Base-by-base conservation (phyloP, 495 filamentous ascomycete genomes). In the Zalerion maritima region DNA sequence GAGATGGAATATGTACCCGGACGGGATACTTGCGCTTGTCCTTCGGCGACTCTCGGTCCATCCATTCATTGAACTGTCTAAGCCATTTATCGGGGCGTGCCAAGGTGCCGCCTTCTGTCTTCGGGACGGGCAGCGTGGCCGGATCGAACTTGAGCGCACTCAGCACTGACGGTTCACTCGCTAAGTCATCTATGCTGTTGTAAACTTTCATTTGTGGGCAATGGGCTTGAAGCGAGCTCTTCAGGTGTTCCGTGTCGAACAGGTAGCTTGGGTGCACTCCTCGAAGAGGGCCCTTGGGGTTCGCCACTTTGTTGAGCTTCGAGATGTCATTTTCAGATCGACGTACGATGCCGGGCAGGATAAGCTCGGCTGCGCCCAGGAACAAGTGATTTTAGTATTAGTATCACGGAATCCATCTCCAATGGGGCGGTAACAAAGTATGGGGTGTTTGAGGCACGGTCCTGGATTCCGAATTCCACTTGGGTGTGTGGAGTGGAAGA, bases 181-280 rank as follows among this genome's bases (percentile, higher is more conserved):
- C 45, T 11, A 49, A 33, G 24, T 46, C 46, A 23, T 46, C 29
- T 14, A 41, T 28, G 22, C 41, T 40, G n/a, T 25, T 28, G 28
- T 50, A 36, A 25, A 60, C 7, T 14, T 41, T 40, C 35, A 60
- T 50, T 34, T 53, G 45, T 5, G 54, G 56, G 26, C 62, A 69
- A 0, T 53, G 34, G 0, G 32, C 26, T 0, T 23, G 33, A 17
- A 67, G 37, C 4, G 42, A 47, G 12, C 15, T 16, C 0, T 49
- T 47, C 42, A 69, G 63, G 39, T 58, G 54, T 7, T 28, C 16
- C 20, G 50, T 49, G 27, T 63, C 57, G 38, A 69, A 69, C 45
- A 64, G 52, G 42, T 64, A 59, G 28, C 28, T 40, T 36, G 62
- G 55, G 0, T 33, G 39, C 14, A 34, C 11, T 26, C 45, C 23